phyloP scores from a whole-genome alignment of 2,329 filamentous ascomycete species.

The Fusarium albosuccineum region DNA sequence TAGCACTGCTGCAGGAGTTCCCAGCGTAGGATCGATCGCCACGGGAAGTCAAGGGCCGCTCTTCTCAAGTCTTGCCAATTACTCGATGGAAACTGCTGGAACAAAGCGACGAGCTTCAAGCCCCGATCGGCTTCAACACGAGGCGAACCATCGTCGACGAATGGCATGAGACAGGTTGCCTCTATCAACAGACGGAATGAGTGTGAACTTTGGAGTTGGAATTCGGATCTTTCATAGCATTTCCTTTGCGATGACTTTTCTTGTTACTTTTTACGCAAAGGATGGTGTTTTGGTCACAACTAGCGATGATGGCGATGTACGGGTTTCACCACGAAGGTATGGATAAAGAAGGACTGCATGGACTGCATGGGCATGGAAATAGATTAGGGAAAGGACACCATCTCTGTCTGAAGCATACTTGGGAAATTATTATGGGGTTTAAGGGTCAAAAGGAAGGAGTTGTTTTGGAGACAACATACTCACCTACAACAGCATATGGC shows the following conservation, averaged over 20 bases:
- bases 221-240: constrained; percentile 25
- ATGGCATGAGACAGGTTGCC: constrained; percentile 41
- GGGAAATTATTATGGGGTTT: constrained; percentile 15
- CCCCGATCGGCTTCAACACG: constrained; percentile 58
- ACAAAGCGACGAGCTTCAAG: constrained; percentile 66
- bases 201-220: constrained; percentile 32
- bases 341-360: constrained; percentile 13
- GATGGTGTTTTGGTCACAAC: constrained; percentile 18
- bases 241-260: constrained; percentile 16
- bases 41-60: constrained; percentile 53
- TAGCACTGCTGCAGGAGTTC: constrained; percentile 60
- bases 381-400: constrained; percentile 3
- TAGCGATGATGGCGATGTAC: constrained; percentile 19
- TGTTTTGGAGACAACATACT: constrained; percentile 19
- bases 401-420: constrained; percentile 6
- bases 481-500: constrained; percentile 33
- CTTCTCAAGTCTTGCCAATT: constrained; percentile 51
- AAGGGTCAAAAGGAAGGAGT: constrained; percentile 11
- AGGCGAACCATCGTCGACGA: constrained; percentile 60
- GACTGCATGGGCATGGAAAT: constrained; percentile 22
- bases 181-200: constrained; percentile 9
- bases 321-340: constrained; percentile 25
- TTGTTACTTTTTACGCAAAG: constrained; percentile 1
- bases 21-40: constrained; percentile 48
- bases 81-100: constrained; percentile 56